Evolutionary conservation across 768 basidiomycete genomes (phyloP).

Genomic region (Boletus rubropictus): DNA sequence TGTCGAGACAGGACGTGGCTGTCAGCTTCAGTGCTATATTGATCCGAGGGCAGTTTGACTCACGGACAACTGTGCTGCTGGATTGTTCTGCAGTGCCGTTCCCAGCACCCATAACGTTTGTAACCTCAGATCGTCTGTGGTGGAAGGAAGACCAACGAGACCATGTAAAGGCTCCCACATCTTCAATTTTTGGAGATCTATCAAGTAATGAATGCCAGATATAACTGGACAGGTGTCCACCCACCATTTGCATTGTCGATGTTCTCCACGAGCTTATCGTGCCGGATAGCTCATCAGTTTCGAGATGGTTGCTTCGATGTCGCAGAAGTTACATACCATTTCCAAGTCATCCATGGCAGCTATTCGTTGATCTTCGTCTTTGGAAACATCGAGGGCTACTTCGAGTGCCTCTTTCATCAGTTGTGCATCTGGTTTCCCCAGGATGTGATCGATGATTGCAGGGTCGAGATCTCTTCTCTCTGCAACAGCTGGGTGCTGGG

Average conservation of each 20-base stretch:
- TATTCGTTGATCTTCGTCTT: constrained; percentile 53
- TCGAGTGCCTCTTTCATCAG: constrained; percentile 79
- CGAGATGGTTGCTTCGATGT: background rate
- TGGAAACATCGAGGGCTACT: constrained; percentile 51
- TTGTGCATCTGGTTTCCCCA: constrained; percentile 77
- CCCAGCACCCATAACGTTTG: constrained; percentile 83
- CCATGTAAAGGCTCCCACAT: constrained; percentile 75
- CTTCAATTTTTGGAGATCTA: constrained; percentile 69
- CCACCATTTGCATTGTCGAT: constrained; percentile 87
- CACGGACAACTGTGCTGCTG: constrained; percentile 72
- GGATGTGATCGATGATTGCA: constrained; percentile 76
- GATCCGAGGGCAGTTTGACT: constrained; percentile 21
- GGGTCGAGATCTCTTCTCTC: constrained; percentile 60
- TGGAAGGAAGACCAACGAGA: constrained; percentile 49
- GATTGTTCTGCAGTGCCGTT: constrained; percentile 88
- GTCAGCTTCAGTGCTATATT: constrained; percentile 2
- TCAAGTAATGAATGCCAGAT: background rate
- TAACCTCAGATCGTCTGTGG: constrained; percentile 55
- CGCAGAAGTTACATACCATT: constrained; percentile 50
- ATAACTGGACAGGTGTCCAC: background rate
- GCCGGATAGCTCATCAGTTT: background rate
- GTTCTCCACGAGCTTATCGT: constrained; percentile 66
- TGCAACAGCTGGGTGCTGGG: constrained; percentile 30
- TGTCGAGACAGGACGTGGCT: constrained; percentile 19
- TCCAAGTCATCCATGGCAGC: constrained; percentile 79